A percentile compares a stretch with the other conserved stretches of the same genome.
These are phyloP conservation scores for Lactarius hengduanensis DNA, from an alignment of 768 basidiomycete species.

Conservation along the genomic window DNA sequence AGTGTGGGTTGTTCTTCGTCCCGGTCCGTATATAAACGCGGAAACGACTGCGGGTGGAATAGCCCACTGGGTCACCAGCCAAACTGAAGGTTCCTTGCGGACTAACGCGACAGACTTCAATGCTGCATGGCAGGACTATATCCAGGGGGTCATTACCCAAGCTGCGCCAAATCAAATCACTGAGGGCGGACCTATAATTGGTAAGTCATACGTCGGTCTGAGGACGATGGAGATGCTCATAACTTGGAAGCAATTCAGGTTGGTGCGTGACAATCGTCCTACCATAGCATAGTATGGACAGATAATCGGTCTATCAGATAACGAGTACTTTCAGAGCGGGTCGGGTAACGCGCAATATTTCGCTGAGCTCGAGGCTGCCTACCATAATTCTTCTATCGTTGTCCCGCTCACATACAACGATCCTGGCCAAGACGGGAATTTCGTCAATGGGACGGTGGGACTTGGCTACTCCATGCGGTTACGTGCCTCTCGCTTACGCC, in stretches of 20 bases:
- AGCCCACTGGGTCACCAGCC: constrained; percentile 66
- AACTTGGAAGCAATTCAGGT: constrained; percentile 50
- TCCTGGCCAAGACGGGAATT: constrained; percentile 54
- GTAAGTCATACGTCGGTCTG: constrained; percentile 37
- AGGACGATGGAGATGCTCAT: neutral
- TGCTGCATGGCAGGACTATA: constrained; percentile 70
- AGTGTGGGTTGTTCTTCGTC: constrained; percentile 76
- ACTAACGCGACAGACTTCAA: constrained; percentile 72
- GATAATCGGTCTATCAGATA: constrained; percentile 47
- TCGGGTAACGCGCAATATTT: constrained; percentile 55
- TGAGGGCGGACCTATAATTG: constrained; percentile 72
- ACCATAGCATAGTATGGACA: neutral
- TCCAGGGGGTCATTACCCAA: constrained; percentile 59
- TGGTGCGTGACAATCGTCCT: constrained; percentile 38
- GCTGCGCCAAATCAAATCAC: constrained; percentile 67
- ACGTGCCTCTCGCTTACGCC: constrained; percentile 1
- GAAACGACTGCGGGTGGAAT: constrained; percentile 79
- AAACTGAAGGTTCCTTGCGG: constrained; percentile 64
- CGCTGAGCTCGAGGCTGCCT: constrained; percentile 54
- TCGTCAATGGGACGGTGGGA: constrained; percentile 67
- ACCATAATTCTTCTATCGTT: constrained; percentile 54
- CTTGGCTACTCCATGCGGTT: neutral
- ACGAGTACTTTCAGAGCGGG: constrained; percentile 63
- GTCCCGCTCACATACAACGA: constrained; percentile 79
- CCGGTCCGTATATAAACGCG: constrained; percentile 76